Evolutionary conservation across 2,329 filamentous ascomycete species (phyloP), one percentile per base, ranked within the genome.

Genomic region (Pestalotiopsis sp.): DNA sequence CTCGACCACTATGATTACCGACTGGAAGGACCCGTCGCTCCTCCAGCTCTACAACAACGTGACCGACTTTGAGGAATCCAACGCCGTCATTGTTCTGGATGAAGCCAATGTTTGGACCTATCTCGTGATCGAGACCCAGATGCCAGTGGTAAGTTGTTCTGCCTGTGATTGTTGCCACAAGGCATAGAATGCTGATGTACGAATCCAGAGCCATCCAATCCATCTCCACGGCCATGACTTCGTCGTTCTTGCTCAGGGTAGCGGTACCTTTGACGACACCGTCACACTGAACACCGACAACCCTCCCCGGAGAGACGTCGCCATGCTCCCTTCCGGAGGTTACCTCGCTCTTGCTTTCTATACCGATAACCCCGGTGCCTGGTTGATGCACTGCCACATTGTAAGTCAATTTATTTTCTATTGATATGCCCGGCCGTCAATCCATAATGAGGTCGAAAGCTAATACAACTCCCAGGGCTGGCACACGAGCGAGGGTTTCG

Each of bases 401-500:
- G 80, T 59, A 26, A 59, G 56, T 59, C 24, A 9, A 30, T 30
- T 2, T 7, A 30, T 9, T 30, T 30, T 9, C 30, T 9, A 9
- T 30, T 30, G 30, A 7, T 14, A 7, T 59, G 4, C 56, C 14
- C 9, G 4, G 17, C 26, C 14, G 5, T 59, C 56, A 59, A 59
- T 10, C 13, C 13, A 59, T 7, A 2, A 78, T 26, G 84, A 82
- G 82, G 71, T 82, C 17, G 2, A 9, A 35, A 35, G 30, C 30
- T 35, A 77, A 82, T 72, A 73, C 75, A 66, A 75, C 73, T 66
- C 73, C 75, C 65, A 84, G 84, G 61, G 80, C 26, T 84, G 81
- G 83, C 85, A 87, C 71, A 79, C 83, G 13, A 76, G 74, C 64
- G 78, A 82, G 70, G 85, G 84, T 35, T 81, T 88, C 9, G 84